A percentile compares a stretch with the other conserved stretches of the same genome.
phyloP scores from a whole-genome alignment of 2,329 filamentous ascomycete species.

The Curvularia spicifera region DNA sequence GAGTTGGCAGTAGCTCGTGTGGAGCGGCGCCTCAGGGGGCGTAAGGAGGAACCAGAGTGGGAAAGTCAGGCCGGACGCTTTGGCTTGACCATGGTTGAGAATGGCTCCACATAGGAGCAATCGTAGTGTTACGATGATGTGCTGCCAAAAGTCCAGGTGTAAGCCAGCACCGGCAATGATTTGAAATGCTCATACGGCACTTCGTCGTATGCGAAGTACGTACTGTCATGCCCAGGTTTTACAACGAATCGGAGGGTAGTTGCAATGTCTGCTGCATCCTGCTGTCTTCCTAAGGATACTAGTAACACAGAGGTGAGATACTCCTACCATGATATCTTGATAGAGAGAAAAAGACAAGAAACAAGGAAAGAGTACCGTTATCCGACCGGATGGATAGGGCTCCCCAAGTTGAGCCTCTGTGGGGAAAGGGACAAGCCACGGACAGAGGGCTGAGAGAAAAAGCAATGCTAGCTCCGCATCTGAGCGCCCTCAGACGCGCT shows the following conservation, averaged over 20 bases:
- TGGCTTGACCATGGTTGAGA: background rate
- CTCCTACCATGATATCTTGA: background rate
- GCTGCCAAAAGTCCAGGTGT: background rate
- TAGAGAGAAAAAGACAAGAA: constrained; percentile 4
- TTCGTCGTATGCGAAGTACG: background rate
- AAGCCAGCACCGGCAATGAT: background rate
- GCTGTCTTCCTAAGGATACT: no score
- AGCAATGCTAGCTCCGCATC: constrained; percentile 5
- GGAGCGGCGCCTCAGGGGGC: background rate
- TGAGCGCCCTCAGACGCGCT: constrained; percentile 8
- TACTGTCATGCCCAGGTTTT: no score
- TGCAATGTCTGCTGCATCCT: background rate
- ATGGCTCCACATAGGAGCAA: background rate
- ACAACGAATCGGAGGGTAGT: no score
- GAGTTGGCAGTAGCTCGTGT: background rate
- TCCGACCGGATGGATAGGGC: background rate
- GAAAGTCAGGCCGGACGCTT: background rate
- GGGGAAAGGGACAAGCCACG: constrained; percentile 7
- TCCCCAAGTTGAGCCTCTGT: constrained; percentile 2
- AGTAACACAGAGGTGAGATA: background rate
- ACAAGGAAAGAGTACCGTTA: constrained; percentile 6
- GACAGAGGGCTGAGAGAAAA: constrained; percentile 1
- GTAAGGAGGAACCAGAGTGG: background rate
- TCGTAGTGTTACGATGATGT: background rate
- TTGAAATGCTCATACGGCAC: background rate